Evolutionary conservation across 148 eudicot species (phyloP).

Genomic region (Camellia sinensis): DNA sequence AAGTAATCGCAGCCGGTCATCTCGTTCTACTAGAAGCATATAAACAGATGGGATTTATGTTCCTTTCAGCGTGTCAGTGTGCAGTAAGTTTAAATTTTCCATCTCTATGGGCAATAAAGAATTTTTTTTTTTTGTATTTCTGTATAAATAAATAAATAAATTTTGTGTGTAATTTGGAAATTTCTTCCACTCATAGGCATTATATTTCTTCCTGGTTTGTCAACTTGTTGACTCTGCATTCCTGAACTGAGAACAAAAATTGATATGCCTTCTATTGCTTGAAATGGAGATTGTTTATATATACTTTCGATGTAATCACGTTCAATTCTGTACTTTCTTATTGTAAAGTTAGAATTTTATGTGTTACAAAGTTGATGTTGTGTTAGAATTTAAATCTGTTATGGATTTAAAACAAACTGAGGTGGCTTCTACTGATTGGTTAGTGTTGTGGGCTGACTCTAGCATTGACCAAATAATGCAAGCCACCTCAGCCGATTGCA

Average conservation of each 20-base stretch:
- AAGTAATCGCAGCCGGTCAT: conserved; percentile 47
- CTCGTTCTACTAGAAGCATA: conserved; percentile 39
- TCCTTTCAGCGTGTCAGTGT: not conserved
- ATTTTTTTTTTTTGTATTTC: not conserved
- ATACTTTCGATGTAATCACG: not conserved
- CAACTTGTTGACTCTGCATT: not conserved
- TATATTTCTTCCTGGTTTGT: not conserved
- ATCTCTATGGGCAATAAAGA: not conserved
- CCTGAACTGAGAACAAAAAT: not conserved
- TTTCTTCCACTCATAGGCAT: not conserved
- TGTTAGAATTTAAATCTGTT: too few species aligned
- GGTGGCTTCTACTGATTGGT: too few species aligned
- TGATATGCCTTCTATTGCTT: not conserved
- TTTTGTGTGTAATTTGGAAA: not conserved
- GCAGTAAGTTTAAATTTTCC: not conserved
- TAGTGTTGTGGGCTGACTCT: too few species aligned
- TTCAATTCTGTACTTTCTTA: not conserved
- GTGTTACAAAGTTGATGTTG: not conserved
- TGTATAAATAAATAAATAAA: too few species aligned
- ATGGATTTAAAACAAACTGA: too few species aligned
- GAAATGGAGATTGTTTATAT: not conserved
- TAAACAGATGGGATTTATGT: conserved; percentile 13
- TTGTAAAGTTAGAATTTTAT: not conserved
- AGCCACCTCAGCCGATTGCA: too few species aligned
- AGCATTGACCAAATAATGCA: too few species aligned